A percentile compares a stretch with the other conserved stretches of the same genome.
These are phyloP conservation scores for Amanita jacksonii DNA, from an alignment of 768 basidiomycete genomes.

Conservation along the genomic window DNA sequence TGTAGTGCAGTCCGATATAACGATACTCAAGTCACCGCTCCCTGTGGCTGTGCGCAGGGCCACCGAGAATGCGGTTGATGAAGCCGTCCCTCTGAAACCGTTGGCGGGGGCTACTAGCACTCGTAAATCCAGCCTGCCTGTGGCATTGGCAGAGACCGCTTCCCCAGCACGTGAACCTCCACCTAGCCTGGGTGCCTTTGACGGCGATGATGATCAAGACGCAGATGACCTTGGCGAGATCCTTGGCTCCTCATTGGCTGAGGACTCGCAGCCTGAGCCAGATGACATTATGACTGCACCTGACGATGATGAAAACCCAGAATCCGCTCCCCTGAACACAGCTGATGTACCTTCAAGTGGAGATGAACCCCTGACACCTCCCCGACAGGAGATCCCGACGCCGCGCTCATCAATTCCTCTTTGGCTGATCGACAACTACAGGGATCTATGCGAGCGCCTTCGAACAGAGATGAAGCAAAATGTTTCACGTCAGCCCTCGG, in stretches of 20 bases:
- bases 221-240: background rate
- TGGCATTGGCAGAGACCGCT: background rate
- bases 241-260: background rate
- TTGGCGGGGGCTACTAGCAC: background rate
- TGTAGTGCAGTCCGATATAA: too few species aligned
- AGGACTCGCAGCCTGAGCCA: background rate
- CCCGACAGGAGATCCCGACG: background rate
- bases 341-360: background rate
- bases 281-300: background rate
- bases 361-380: too few species aligned
- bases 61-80: background rate
- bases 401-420: background rate
- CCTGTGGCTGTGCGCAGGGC: slow-evolving; percentile 2
- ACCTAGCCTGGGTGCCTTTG: background rate
- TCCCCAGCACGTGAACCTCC: background rate
- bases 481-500: background rate
- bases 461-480: background rate
- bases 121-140: too few species aligned
- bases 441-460: background rate
- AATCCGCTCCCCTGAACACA: too few species aligned
- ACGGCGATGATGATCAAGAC: background rate
- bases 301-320: background rate
- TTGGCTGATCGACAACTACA: slow-evolving; percentile 1
- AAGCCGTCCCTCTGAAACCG: background rate
- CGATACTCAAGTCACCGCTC: background rate